Conservation (phyloP, 805 yeast genomes). For the Ogataea populi-albae region DNA sequence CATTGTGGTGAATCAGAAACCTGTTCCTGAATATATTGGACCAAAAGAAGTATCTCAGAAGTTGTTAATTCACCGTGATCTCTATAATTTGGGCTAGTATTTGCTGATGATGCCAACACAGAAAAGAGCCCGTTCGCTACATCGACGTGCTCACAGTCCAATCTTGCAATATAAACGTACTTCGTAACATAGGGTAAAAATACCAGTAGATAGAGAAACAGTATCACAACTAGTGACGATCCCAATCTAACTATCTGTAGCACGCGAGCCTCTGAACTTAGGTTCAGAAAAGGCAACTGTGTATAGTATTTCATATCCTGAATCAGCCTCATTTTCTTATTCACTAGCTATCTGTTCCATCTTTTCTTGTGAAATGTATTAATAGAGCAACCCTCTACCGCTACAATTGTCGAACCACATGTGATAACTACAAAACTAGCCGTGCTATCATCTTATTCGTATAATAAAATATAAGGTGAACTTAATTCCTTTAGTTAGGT, state of each 20-base stretch:
- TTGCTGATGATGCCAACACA: slow-evolving; percentile 33
- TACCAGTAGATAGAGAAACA: slow-evolving; percentile 9
- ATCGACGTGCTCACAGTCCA: slow-evolving; percentile 51
- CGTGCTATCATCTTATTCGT: too few relatives aligned
- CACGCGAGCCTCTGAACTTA: slow-evolving; percentile 25
- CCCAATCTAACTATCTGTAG: slow-evolving; percentile 21
- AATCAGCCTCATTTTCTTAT: not conserved
- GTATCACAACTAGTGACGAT: slow-evolving; percentile 7
- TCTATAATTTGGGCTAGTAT: slow-evolving; percentile 5
- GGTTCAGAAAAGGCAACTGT: slow-evolving; percentile 25
- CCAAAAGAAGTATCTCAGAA: slow-evolving; percentile 44
- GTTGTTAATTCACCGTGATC: slow-evolving; percentile 40
- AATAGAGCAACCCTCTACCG: too few relatives aligned
- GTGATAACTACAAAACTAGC: too few relatives aligned
- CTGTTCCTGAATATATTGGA: slow-evolving; percentile 44
- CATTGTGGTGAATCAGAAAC: slow-evolving; percentile 50
- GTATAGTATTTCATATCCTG: not conserved
- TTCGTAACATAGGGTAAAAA: slow-evolving; percentile 9
- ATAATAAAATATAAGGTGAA: too few relatives aligned
- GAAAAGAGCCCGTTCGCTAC: slow-evolving; percentile 53
- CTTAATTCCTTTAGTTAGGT: too few relatives aligned
- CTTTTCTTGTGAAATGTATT: too few relatives aligned
- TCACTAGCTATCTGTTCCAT: too few relatives aligned
- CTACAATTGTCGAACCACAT: too few relatives aligned
- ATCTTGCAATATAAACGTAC: slow-evolving; percentile 29